Conservation (phyloP, 2,329 filamentous ascomycete genomes). For the Diatrype stigma region DNA sequence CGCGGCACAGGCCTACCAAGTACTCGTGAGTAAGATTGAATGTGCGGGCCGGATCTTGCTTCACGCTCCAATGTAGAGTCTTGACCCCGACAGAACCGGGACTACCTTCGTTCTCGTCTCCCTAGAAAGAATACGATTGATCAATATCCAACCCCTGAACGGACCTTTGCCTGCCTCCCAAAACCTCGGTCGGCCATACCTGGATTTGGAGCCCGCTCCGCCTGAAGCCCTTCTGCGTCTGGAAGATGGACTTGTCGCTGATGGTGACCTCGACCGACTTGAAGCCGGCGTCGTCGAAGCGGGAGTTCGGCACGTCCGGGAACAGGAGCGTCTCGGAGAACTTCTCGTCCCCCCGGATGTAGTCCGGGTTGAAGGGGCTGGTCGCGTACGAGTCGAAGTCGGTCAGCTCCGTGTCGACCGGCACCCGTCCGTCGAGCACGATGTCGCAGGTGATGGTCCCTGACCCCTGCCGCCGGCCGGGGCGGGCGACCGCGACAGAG, state of each 20-base stretch:
- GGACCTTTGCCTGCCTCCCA: no score
- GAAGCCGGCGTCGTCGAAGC: conserved; percentile 35
- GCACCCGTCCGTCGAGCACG: conserved; percentile 22
- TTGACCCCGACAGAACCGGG: conserved; percentile 28
- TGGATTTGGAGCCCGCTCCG: conserved; percentile 40
- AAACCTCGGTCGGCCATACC: no score
- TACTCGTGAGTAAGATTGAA: conserved; percentile 31
- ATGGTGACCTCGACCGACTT: conserved; percentile 41
- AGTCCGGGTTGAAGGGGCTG: conserved; percentile 27
- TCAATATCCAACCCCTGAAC: not conserved
- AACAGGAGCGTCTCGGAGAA: conserved; percentile 25
- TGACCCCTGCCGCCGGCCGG: conserved; percentile 10
- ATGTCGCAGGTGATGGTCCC: conserved; percentile 24
- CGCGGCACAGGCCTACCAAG: conserved; percentile 14
- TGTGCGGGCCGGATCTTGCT: conserved; percentile 23
- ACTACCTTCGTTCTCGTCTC: conserved; percentile 35
- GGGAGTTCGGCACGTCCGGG: conserved; percentile 24
- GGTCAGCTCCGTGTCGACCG: conserved; percentile 16
- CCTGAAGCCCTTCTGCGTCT: conserved; percentile 42
- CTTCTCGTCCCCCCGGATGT: conserved; percentile 22
- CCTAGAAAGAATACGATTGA: conserved; percentile 5
- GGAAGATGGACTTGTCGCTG: conserved; percentile 40
- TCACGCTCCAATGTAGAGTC: conserved; percentile 28
- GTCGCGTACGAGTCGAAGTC: conserved; percentile 29
- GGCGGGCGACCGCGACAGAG: conserved; percentile 9